Percentiles rank a stretch among this genome's conserved stretches.
These are phyloP conservation scores for Parietaria judaica DNA, from an alignment of 306 rosid genomes.

Conservation along the genomic window DNA sequence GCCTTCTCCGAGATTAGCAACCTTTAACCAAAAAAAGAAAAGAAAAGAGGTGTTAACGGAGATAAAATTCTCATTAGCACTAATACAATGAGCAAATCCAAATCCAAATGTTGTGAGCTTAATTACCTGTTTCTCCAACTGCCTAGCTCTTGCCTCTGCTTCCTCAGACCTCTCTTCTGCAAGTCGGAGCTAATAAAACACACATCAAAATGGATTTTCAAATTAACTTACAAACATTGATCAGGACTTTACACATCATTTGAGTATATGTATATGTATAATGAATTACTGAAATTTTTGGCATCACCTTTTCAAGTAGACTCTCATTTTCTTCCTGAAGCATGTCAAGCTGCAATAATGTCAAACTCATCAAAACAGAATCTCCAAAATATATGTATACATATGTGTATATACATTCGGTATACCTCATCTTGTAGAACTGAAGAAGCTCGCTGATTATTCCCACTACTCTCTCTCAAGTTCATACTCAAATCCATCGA, in stretches of 20 bases:
- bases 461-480: constrained; percentile 44
- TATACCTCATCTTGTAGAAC: constrained; percentile 90
- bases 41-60: not conserved
- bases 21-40: constrained; percentile 24
- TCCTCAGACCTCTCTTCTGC: constrained; percentile 88
- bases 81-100: not conserved
- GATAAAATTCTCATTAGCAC: not conserved
- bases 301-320: constrained; percentile 79
- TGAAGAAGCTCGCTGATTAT: constrained; percentile 32
- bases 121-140: constrained; percentile 82
- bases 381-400: not conserved
- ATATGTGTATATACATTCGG: not conserved
- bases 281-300: constrained; percentile 24
- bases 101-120: not conserved
- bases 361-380: constrained; percentile 20
- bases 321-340: constrained; percentile 88
- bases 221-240: not conserved
- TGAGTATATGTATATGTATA: not conserved
- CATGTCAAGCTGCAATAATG: constrained; percentile 91
- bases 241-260: too few species aligned
- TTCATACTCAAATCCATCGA: constrained; percentile 75
- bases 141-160: constrained; percentile 80
- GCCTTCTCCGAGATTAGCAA: constrained; percentile 81
- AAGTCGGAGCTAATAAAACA: constrained; percentile 84
- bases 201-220: constrained; percentile 32